Percentiles rank a stretch among this genome's conserved stretches.
These are phyloP conservation scores for Solanum chmielewskii DNA, from an alignment of 257 asterid species.

Conservation along the genomic window DNA sequence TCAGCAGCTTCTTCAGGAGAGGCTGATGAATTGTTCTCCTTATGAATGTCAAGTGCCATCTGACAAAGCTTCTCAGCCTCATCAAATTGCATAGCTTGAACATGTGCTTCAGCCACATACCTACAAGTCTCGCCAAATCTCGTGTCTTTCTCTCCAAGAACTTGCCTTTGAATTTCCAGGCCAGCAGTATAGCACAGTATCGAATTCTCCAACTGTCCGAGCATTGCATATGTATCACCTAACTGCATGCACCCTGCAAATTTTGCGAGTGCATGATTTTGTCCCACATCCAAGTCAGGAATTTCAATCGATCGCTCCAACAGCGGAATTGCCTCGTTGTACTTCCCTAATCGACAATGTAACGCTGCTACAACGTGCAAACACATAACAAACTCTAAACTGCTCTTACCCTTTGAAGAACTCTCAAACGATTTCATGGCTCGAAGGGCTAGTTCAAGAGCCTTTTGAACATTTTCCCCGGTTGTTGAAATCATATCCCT, in stretches of 20 bases:
- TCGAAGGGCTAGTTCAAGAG: conserved; percentile 65
- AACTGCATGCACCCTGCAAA: conserved; percentile 95
- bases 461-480: conserved; percentile 48
- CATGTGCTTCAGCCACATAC: conserved; percentile 85
- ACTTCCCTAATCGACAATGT: conserved; percentile 52
- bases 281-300: conserved; percentile 67
- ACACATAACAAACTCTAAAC: conserved; percentile 70
- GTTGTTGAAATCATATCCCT: conserved; percentile 39
- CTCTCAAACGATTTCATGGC: conserved; percentile 58
- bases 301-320: conserved; percentile 74
- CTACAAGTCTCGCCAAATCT: conserved; percentile 80
- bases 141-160: conserved; percentile 68
- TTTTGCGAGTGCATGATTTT: conserved; percentile 82
- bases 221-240: conserved; percentile 87
- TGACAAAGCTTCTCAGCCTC: conserved; percentile 75
- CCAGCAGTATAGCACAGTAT: conserved; percentile 65
- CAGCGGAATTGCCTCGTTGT: conserved; percentile 54
- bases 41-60: conserved; percentile 68
- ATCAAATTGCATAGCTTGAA: conserved; percentile 78
- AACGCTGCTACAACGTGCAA: conserved; percentile 70
- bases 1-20: conserved; percentile 85
- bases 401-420: conserved; percentile 22
- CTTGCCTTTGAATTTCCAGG: conserved; percentile 72
- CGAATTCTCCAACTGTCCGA: conserved; percentile 75
- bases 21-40: conserved; percentile 24